phyloP scores from a whole-genome alignment of 83 land plant genomes.

The Isoetes engelmannii region DNA sequence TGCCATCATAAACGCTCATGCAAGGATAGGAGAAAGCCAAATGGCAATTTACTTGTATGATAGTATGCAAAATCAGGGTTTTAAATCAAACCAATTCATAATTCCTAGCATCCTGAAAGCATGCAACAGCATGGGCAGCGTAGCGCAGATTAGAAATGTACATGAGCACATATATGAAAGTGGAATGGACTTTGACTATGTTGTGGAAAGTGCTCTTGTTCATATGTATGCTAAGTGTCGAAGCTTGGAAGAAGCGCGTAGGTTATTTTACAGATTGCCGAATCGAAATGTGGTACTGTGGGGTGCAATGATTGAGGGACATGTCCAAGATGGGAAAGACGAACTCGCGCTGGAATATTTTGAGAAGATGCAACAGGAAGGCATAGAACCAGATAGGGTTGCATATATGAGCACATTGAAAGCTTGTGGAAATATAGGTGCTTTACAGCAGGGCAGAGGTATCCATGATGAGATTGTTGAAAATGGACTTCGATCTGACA shows the following conservation, averaged over 20 bases:
- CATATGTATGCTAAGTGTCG: background rate
- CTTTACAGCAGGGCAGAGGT: background rate
- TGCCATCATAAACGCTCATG: conserved; percentile 4
- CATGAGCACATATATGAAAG: background rate
- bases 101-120: no score
- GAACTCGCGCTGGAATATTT: background rate
- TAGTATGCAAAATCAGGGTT: background rate
- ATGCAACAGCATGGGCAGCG: no score
- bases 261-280: background rate
- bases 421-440: background rate
- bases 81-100: no score
- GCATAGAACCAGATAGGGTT: background rate
- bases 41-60: conserved; percentile 9
- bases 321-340: background rate
- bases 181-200: conserved; percentile 3
- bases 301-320: background rate
- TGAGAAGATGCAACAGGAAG: background rate
- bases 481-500: background rate
- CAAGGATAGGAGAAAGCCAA: background rate
- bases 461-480: conserved; percentile 1
- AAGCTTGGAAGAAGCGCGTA: background rate
- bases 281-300: background rate
- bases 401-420: background rate
- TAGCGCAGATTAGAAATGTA: no score
- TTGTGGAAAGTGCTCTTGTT: background rate